Evolutionary conservation across 1,139 yeast genomes (phyloP).

Genomic region (Pichia sorboxylosa): DNA sequence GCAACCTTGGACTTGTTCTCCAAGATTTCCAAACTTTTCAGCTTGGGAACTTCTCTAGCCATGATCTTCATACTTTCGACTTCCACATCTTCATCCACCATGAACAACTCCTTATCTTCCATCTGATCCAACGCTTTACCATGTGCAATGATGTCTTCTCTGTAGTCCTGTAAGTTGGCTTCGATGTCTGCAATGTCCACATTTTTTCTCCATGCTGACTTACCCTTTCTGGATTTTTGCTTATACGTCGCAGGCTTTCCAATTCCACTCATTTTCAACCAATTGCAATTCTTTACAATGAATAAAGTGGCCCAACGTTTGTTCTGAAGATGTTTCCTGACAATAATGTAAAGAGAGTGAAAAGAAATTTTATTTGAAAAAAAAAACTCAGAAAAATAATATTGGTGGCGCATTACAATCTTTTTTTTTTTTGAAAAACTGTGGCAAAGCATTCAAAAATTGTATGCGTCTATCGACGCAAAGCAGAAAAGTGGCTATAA

Average conservation of each 20-base stretch:
- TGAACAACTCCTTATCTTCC: conserved; percentile 42
- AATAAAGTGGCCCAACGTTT: too few species aligned
- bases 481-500: too few species aligned
- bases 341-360: too few species aligned
- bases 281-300: too few species aligned
- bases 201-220: conserved; percentile 92
- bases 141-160: conserved; percentile 55
- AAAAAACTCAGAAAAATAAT: too few species aligned
- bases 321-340: too few species aligned
- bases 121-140: conserved; percentile 39
- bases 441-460: too few species aligned
- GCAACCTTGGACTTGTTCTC: conserved; percentile 70
- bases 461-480: too few species aligned
- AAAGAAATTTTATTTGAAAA: too few species aligned
- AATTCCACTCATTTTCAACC: conserved; percentile 23
- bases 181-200: conserved; percentile 77
- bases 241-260: conserved; percentile 34
- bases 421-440: too few species aligned
- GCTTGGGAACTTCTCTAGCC: conserved; percentile 33
- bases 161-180: conserved; percentile 51
- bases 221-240: conserved; percentile 83
- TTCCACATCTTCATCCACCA: conserved; percentile 64
- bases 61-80: conserved; percentile 29
- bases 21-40: conserved; percentile 68
- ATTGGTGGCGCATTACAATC: too few species aligned